Conservation (phyloP, 2,329 filamentous ascomycete genomes). For the Ophiocordyceps unilateralis region DNA sequence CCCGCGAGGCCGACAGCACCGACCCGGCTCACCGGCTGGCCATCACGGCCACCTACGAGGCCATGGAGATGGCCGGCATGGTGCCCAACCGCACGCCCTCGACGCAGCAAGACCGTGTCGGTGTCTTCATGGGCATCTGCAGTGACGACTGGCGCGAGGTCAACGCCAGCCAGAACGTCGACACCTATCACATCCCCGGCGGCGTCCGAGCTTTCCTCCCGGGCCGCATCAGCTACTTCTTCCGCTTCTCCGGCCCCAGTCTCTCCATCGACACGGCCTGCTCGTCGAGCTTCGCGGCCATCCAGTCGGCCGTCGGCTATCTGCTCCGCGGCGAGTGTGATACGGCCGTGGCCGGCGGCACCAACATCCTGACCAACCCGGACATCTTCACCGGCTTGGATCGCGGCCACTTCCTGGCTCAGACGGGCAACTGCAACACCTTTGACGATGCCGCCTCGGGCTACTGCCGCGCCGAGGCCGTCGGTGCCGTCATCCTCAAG, state of each 20-base stretch:
- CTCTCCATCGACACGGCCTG: conserved; percentile 65
- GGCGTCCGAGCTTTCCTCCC: conserved; percentile 17
- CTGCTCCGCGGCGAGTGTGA: conserved; percentile 58
- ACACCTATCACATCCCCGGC: conserved; percentile 33
- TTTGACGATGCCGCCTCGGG: conserved; percentile 70
- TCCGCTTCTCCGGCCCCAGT: conserved; percentile 58
- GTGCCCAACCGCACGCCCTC: conserved; percentile 45
- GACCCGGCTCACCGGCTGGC: conserved; percentile 1
- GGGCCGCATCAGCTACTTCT: conserved; percentile 44
- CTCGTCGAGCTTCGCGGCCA: conserved; percentile 55
- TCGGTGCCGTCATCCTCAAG: conserved; percentile 61
- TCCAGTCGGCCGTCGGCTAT: conserved; percentile 53
- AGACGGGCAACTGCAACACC: conserved; percentile 37
- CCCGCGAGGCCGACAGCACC: conserved; percentile 1
- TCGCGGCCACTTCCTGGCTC: conserved; percentile 62
- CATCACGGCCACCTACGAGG: conserved; percentile 1
- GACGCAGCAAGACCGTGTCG: conserved; percentile 42
- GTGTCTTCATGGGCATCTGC: conserved; percentile 59
- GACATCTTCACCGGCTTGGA: conserved; percentile 64
- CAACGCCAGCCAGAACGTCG: conserved; percentile 54
- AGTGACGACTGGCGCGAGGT: conserved; percentile 65
- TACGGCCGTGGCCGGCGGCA: conserved; percentile 62
- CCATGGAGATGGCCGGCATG: conserved; percentile 14
- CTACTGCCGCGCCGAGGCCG: conserved; percentile 65
- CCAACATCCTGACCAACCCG: conserved; percentile 46